Evolutionary conservation across 352 stramenopile genomes (phyloP).

Genomic region (Sclerospora graminicola): DNA sequence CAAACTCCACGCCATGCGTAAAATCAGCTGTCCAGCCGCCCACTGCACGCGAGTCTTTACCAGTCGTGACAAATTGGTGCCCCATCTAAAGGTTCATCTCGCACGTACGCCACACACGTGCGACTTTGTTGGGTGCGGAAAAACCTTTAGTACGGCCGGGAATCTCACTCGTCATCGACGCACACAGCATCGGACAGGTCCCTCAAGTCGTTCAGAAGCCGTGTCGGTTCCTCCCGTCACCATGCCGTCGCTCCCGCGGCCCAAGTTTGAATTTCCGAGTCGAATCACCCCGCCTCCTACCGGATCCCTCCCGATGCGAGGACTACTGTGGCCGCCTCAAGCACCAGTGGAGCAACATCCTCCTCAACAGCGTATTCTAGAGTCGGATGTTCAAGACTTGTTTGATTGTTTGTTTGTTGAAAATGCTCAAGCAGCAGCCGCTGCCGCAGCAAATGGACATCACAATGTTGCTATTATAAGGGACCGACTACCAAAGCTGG

Average conservation of each 20-base stretch:
- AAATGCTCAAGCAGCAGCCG: slow-evolving; percentile 17
- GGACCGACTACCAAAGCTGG: slow-evolving; percentile 20
- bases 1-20: slow-evolving; percentile 34
- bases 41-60: slow-evolving; percentile 36
- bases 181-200: slow-evolving; percentile 32
- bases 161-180: slow-evolving; percentile 57
- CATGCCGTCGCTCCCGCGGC: slow-evolving; percentile 12
- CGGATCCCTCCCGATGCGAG: slow-evolving; percentile 24
- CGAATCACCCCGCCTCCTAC: slow-evolving; percentile 7
- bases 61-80: slow-evolving; percentile 36
- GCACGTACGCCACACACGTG: slow-evolving; percentile 44
- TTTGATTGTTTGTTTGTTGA: slow-evolving; percentile 38
- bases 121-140: slow-evolving; percentile 35
- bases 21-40: slow-evolving; percentile 31
- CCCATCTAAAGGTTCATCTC: slow-evolving; percentile 39
- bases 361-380: slow-evolving; percentile 20
- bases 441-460: slow-evolving; percentile 15
- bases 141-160: slow-evolving; percentile 51
- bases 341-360: slow-evolving; percentile 10
- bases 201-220: slow-evolving; percentile 7
- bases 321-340: slow-evolving; percentile 22
- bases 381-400: slow-evolving; percentile 31
- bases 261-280: slow-evolving; percentile 22
- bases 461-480: slow-evolving; percentile 21
- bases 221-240: neutral